Conservation (phyloP, 306 rosid genomes). For the Trichosanthes cucumerina region DNA sequence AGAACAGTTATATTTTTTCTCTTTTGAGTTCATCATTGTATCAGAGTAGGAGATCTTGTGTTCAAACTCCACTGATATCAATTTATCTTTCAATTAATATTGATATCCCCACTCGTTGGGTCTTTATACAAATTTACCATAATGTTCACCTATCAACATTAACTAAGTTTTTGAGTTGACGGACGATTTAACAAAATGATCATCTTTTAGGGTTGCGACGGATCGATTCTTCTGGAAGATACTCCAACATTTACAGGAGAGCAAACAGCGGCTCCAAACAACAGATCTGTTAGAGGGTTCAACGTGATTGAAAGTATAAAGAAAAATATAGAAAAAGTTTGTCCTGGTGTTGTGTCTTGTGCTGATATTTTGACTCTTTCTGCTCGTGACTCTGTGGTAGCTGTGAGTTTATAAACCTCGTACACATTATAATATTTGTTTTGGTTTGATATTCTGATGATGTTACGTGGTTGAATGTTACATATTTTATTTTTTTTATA, state of each 20-base stretch:
- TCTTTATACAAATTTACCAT: no score
- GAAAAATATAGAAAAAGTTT: slow-evolving; percentile 9
- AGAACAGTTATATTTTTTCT: neutral
- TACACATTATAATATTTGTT: neutral
- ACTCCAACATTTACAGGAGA: slow-evolving; percentile 20
- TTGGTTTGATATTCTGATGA: neutral
- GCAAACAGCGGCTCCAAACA: slow-evolving; percentile 23
- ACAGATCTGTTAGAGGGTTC: slow-evolving; percentile 22
- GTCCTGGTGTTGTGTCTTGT: slow-evolving; percentile 21
- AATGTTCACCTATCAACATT: no score
- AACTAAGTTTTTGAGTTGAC: no score
- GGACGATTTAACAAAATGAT: no score
- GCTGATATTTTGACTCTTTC: slow-evolving; percentile 27
- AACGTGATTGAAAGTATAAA: slow-evolving; percentile 20
- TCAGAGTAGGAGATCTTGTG: no score
- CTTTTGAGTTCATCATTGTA: no score
- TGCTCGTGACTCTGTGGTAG: slow-evolving; percentile 59
- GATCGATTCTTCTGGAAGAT: slow-evolving; percentile 26
- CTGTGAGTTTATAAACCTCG: slow-evolving; percentile 27
- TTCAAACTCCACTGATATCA: no score
- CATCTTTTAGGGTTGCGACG: slow-evolving; percentile 21
- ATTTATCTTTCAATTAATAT: no score
- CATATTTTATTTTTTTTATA: no score
- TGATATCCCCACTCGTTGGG: no score
- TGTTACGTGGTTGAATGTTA: neutral